Conservation (phyloP, 2,329 filamentous ascomycete genomes). For the Pseudopithomyces maydicus region DNA sequence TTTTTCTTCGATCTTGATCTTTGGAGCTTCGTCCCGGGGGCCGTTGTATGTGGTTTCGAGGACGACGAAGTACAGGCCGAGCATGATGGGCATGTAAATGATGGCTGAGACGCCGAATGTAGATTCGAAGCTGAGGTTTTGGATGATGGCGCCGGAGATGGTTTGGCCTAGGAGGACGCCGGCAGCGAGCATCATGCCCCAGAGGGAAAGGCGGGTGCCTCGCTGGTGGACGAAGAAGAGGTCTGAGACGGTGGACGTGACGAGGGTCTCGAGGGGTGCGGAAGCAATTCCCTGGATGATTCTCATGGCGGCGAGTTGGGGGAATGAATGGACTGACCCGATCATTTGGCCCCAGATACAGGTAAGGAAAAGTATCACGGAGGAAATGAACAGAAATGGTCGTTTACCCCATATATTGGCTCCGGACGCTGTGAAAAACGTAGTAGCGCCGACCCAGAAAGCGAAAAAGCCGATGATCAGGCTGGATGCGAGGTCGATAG, state of each 20-base stretch:
- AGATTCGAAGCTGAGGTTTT: slow-evolving; percentile 47
- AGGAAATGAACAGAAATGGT: slow-evolving; percentile 46
- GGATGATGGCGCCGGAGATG: slow-evolving; percentile 50
- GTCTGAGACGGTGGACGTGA: slow-evolving; percentile 89
- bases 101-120: slow-evolving; percentile 51
- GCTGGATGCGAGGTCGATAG: slow-evolving; percentile 45
- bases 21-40: slow-evolving; percentile 21
- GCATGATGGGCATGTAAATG: slow-evolving; percentile 49
- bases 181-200: slow-evolving; percentile 43
- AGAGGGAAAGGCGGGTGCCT: slow-evolving; percentile 83
- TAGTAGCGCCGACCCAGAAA: slow-evolving; percentile 47
- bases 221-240: slow-evolving; percentile 88
- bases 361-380: slow-evolving; percentile 40
- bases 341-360: slow-evolving; percentile 43
- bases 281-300: slow-evolving; percentile 85
- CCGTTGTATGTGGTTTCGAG: slow-evolving; percentile 50
- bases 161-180: slow-evolving; percentile 51
- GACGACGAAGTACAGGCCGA: slow-evolving; percentile 52
- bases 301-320: slow-evolving; percentile 57
- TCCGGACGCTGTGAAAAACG: slow-evolving; percentile 50
- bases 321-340: slow-evolving; percentile 29
- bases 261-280: slow-evolving; percentile 86
- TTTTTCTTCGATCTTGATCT: slow-evolving; percentile 29
- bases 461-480: slow-evolving; percentile 45
- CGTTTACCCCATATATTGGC: slow-evolving; percentile 47